Evolutionary conservation across 2,329 filamentous ascomycete species (phyloP).

Genomic region (Ambrosiella cleistominuta): DNA sequence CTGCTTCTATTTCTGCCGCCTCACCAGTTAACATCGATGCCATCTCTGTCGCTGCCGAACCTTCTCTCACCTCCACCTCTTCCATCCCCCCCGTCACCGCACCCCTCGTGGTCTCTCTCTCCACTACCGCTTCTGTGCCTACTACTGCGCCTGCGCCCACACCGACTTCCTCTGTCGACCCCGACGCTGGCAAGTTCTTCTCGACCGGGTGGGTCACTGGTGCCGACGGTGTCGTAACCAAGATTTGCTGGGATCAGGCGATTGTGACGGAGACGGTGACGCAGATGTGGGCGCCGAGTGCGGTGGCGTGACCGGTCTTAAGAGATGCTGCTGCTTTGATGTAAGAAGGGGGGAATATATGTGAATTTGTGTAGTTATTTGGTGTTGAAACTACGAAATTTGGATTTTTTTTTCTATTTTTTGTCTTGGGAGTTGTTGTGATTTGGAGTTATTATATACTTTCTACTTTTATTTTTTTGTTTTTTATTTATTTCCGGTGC

Average conservation of each 20-base stretch:
- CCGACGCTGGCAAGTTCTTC: conserved; percentile 21
- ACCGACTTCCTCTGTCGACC: conserved; percentile 17
- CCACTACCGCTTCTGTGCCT: background rate
- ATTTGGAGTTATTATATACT: background rate
- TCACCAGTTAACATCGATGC: background rate
- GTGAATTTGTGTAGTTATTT: background rate
- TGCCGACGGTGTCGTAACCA: conserved; percentile 30
- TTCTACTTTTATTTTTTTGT: background rate
- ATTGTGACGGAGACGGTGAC: conserved; percentile 31
- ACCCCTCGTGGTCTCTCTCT: conserved; percentile 11
- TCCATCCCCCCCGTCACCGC: background rate
- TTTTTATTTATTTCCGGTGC: no score
- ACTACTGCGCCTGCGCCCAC: conserved; percentile 1
- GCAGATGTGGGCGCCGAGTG: conserved; percentile 17
- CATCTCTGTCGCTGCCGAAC: background rate
- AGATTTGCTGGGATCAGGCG: conserved; percentile 40
- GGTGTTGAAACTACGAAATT: background rate
- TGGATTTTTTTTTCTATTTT: background rate
- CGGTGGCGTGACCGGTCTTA: background rate
- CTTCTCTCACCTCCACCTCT: background rate
- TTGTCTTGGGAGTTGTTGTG: background rate
- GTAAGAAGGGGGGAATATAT: background rate
- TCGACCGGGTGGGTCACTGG: conserved; percentile 36
- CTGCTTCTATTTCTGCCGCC: background rate
- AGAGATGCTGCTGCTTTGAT: background rate